Evolutionary conservation across 306 rosid genomes (phyloP).

Genomic region (Malus fusca): DNA sequence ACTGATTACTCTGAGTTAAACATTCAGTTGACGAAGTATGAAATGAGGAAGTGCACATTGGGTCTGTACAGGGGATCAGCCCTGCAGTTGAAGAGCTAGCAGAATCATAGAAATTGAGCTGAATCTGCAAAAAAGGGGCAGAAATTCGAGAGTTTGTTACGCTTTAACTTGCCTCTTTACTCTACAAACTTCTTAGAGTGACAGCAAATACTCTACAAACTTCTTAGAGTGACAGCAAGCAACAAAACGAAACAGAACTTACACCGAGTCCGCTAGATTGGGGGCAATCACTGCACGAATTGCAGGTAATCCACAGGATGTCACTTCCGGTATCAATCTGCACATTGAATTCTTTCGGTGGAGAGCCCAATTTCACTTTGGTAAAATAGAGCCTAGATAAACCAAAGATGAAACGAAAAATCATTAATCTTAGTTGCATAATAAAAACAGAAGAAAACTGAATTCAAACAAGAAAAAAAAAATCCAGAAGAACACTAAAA

Average conservation of each 20-base stretch:
- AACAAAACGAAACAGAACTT: conserved; percentile 19
- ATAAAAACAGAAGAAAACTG: neutral
- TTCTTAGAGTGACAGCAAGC: neutral
- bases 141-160: neutral
- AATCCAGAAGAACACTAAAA: neutral
- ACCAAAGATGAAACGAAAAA: conserved; percentile 9
- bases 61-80: conserved; percentile 64
- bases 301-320: conserved; percentile 88
- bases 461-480: conserved; percentile 12
- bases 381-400: conserved; percentile 74
- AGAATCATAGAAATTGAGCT: conserved; percentile 71
- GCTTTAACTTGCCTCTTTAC: conserved; percentile 2
- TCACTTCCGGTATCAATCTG: conserved; percentile 97
- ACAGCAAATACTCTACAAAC: neutral
- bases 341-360: conserved; percentile 79
- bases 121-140: conserved; percentile 47
- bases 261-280: conserved; percentile 84
- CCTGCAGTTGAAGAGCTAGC: conserved; percentile 55
- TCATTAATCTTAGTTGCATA: neutral
- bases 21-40: conserved; percentile 58
- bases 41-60: conserved; percentile 52
- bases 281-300: conserved; percentile 80
- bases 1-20: conserved; percentile 64
- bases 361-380: conserved; percentile 83
- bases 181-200: neutral